phyloP scores from a whole-genome alignment of 2,329 filamentous ascomycete species.

The Amylocarpus encephaloides region DNA sequence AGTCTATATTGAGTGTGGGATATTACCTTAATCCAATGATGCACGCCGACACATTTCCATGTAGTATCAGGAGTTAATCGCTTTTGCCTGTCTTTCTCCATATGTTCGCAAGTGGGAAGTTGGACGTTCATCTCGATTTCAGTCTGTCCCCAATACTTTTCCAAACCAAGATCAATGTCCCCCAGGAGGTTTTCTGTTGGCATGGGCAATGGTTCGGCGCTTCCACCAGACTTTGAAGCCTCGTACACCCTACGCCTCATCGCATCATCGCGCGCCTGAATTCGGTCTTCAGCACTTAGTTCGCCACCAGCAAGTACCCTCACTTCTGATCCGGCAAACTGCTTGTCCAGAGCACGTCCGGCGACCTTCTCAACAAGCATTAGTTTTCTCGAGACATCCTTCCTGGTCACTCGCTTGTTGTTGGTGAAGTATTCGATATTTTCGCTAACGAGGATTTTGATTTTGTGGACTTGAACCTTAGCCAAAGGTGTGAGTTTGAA shows the following conservation, averaged over 20 bases:
- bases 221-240: slow-evolving; percentile 48
- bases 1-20: neutral
- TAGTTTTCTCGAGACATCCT: slow-evolving; percentile 61
- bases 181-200: slow-evolving; percentile 56
- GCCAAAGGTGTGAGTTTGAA: slow-evolving; percentile 70
- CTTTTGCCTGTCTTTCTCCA: slow-evolving; percentile 55
- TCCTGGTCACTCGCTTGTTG: slow-evolving; percentile 60
- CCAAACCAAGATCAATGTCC: slow-evolving; percentile 48
- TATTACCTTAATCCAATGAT: slow-evolving; percentile 71
- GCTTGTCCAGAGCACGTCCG: slow-evolving; percentile 54
- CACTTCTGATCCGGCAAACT: slow-evolving; percentile 61
- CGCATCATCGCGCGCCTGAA: slow-evolving; percentile 31
- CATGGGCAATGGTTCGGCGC: slow-evolving; percentile 24
- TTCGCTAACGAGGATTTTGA: slow-evolving; percentile 68
- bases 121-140: slow-evolving; percentile 73
- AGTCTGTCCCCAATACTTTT: slow-evolving; percentile 54
- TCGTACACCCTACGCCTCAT: slow-evolving; percentile 36
- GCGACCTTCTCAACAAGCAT: slow-evolving; percentile 66
- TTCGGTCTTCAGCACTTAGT: slow-evolving; percentile 44
- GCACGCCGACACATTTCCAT: slow-evolving; percentile 66
- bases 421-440: slow-evolving; percentile 66
- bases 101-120: slow-evolving; percentile 61
- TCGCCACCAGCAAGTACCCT: slow-evolving; percentile 61
- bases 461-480: slow-evolving; percentile 68
- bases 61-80: slow-evolving; percentile 66